Conservation (phyloP, 768 basidiomycete species). For the Russula vinacea region DNA sequence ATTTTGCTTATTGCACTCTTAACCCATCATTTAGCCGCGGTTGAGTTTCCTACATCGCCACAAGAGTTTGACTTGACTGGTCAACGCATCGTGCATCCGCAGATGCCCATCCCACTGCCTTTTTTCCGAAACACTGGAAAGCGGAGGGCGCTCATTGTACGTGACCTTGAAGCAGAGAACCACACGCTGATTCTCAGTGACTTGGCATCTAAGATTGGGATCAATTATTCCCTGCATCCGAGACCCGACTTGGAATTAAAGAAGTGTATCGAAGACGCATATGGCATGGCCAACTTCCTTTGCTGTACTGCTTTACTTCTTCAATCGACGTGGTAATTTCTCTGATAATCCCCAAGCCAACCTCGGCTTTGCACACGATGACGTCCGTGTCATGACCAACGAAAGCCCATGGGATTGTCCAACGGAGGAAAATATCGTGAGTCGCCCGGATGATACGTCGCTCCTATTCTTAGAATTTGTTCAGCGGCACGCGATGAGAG, state of each 20-base stretch:
- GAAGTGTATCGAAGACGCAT: background rate
- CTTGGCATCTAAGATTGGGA: slow-evolving; percentile 1
- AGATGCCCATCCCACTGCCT: background rate
- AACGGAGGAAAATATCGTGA: slow-evolving; percentile 1
- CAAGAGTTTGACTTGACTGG: background rate
- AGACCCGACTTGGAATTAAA: background rate
- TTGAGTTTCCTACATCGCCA: background rate
- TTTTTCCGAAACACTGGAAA: background rate
- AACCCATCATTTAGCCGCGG: background rate
- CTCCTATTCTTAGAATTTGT: background rate
- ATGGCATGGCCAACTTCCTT: slow-evolving; percentile 1
- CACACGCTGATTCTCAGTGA: background rate
- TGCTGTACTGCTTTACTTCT: background rate
- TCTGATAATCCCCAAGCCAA: background rate
- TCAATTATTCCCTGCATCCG: background rate
- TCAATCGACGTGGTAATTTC: background rate
- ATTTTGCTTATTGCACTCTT: background rate
- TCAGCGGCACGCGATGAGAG: background rate
- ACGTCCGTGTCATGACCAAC: background rate
- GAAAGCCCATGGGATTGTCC: background rate
- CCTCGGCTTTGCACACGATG: background rate
- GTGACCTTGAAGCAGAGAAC: background rate
- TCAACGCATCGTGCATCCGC: background rate
- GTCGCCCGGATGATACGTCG: background rate
- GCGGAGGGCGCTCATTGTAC: background rate